These are phyloP conservation scores for Triticum dicoccoides DNA, from an alignment of 176 grass and related monocot genomes.

Conservation along the genomic window DNA sequence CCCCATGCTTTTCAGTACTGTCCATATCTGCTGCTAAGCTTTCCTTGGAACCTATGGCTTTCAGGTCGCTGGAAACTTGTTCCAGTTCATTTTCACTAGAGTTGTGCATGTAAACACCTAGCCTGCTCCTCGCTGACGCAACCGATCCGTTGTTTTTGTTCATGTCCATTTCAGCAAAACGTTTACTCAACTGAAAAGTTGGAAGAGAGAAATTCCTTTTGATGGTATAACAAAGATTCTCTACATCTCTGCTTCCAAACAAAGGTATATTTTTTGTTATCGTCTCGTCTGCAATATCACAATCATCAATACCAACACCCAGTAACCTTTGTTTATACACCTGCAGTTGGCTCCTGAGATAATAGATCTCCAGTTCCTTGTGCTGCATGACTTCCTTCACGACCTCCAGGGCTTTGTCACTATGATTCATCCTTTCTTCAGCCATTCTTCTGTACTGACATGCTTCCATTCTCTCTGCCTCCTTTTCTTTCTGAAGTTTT, in stretches of 20 bases:
- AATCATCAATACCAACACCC: constrained; percentile 43
- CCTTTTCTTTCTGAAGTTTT: constrained; percentile 89
- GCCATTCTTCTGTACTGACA: constrained; percentile 85
- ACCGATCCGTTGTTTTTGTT: constrained; percentile 19
- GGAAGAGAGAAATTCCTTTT: constrained; percentile 69
- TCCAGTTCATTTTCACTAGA: constrained; percentile 15
- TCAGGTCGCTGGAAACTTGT: constrained; percentile 20
- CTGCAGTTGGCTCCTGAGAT: constrained; percentile 63
- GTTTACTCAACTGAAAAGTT: constrained; percentile 39
- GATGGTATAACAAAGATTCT: constrained; percentile 37
- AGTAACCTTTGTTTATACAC: constrained; percentile 60
- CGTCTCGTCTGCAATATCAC: constrained; percentile 40
- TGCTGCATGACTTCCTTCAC: constrained; percentile 67
- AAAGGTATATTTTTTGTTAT: constrained; percentile 30
- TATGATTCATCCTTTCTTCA: constrained; percentile 82
- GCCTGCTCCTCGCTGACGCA: constrained; percentile 35
- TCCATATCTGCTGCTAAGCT: constrained; percentile 22
- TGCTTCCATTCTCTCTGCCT: constrained; percentile 86
- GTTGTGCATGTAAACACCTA: constrained; percentile 22
- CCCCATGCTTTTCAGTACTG: constrained; percentile 1
- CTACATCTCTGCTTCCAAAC: constrained; percentile 5
- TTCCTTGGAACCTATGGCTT: constrained; percentile 29
- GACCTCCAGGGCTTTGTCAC: constrained; percentile 45
- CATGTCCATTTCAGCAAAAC: constrained; percentile 36
- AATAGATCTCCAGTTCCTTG: constrained; percentile 81